Conservation (phyloP, 129 eudicot genomes). For the Arctium lappa region DNA sequence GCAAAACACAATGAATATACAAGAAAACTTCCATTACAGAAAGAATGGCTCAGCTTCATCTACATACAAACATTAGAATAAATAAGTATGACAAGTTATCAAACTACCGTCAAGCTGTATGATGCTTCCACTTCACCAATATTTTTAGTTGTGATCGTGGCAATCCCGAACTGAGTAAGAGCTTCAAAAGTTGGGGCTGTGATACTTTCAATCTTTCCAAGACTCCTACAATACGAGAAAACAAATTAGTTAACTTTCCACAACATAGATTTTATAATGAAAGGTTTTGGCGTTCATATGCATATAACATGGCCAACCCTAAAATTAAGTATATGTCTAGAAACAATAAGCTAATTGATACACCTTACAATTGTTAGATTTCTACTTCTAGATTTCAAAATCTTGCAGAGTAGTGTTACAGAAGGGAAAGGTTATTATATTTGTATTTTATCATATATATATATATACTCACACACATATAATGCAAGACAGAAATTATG, state of each 20-base stretch:
- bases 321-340: not conserved
- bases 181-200: conserved; percentile 73
- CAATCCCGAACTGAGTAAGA: conserved; percentile 62
- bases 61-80: not conserved
- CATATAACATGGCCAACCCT: not conserved
- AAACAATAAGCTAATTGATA: not conserved
- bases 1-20: not conserved
- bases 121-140: conserved; percentile 77
- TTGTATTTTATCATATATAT: not conserved
- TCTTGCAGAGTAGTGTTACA: not conserved
- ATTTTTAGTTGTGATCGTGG: conserved; percentile 60
- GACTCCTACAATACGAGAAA: conserved; percentile 50
- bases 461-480: too few species aligned
- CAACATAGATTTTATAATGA: not conserved
- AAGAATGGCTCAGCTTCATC: not conserved
- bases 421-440: not conserved
- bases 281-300: not conserved
- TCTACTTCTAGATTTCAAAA: not conserved
- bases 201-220: conserved; percentile 56
- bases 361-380: not conserved
- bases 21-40: not conserved
- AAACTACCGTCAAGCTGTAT: conserved; percentile 67
- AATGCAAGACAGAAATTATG: not conserved
- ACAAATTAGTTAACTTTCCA: not conserved
- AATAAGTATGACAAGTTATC: not conserved